These are phyloP conservation scores for Phoenix dactylifera DNA, from an alignment of 176 grass and related monocot genomes.

Conservation along the genomic window DNA sequence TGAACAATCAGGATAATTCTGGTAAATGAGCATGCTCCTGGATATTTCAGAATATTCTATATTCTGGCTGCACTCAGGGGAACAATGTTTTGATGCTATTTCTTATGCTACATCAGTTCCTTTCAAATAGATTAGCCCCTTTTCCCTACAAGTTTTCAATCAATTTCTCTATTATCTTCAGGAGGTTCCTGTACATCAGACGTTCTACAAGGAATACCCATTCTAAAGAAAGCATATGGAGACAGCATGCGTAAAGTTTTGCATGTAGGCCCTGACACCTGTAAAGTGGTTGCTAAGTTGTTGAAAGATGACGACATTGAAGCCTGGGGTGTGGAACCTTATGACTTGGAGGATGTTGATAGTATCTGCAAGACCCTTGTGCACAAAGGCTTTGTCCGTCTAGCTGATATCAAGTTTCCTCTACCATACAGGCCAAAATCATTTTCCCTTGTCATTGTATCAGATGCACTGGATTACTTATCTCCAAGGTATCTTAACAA, in stretches of 20 bases:
- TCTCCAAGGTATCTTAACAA: constrained; percentile 92
- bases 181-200: constrained; percentile 26
- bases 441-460: constrained; percentile 93
- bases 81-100: too few species aligned
- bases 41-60: too few species aligned
- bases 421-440: constrained; percentile 93
- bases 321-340: constrained; percentile 93
- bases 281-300: constrained; percentile 9
- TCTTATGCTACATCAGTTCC: too few species aligned
- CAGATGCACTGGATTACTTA: constrained; percentile 84
- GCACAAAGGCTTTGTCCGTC: constrained; percentile 83
- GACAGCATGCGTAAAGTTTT: constrained; percentile 18
- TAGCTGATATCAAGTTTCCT: constrained; percentile 80
- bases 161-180: not conserved
- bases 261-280: constrained; percentile 23
- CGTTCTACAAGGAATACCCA: constrained; percentile 14
- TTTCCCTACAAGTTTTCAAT: too few species aligned
- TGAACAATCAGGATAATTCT: too few species aligned
- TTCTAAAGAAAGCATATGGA: constrained; percentile 25
- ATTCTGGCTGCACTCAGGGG: too few species aligned
- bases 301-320: constrained; percentile 32
- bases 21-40: too few species aligned
- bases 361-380: constrained; percentile 89
- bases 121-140: too few species aligned
- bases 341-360: constrained; percentile 93